Base-by-base conservation (phyloP, 805 yeast genomes). In the Candida stauntonica region DNA sequence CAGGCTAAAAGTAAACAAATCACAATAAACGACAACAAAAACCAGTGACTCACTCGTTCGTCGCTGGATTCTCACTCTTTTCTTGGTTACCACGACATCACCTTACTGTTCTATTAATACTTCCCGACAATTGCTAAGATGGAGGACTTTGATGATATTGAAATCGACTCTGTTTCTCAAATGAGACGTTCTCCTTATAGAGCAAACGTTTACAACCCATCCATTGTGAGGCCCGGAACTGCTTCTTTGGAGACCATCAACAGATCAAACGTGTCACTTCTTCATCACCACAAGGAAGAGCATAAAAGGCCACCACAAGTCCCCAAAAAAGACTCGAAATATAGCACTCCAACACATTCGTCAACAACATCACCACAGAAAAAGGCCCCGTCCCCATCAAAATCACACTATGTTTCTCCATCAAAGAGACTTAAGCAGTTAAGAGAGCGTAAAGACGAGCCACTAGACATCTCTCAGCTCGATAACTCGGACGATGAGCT, bases 401-500 rank as follows among this genome's bases (percentile, higher is more conserved):
- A 7, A 12, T 5, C 5, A 5, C 30, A 12, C 11, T 21, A 21
- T 11, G 9, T 28, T 9, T 48, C 52, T 2, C 54, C 54, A 8
- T 50, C 52, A 4, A 50, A 48, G 38, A 47, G 38, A 24, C 35
- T 50, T 13, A 41, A 44, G 17, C 33, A 38, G 14, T 39, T 38
- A n/a, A 39, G 54, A 16, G 39, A 43, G 3, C 29, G 47, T 4
- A 39, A 41, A 9, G 47, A 47, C 14, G 46, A 47, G 21, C 36
- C 45, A 6, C 29, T 37, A 13, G 54, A 45, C 29, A 31, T 45
- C 8, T 38, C 47, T 0, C 9, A 26, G 2, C 20, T 46, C 4
- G 37, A 42, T 29, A 35, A 38, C 24, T 76, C 73, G 14, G 81
- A 77, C 46, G 77, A 74, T 42, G 73, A 75, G 41, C 59, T 76